phyloP scores from a whole-genome alignment of 2,329 filamentous ascomycete species.

The Knufia fluminis region DNA sequence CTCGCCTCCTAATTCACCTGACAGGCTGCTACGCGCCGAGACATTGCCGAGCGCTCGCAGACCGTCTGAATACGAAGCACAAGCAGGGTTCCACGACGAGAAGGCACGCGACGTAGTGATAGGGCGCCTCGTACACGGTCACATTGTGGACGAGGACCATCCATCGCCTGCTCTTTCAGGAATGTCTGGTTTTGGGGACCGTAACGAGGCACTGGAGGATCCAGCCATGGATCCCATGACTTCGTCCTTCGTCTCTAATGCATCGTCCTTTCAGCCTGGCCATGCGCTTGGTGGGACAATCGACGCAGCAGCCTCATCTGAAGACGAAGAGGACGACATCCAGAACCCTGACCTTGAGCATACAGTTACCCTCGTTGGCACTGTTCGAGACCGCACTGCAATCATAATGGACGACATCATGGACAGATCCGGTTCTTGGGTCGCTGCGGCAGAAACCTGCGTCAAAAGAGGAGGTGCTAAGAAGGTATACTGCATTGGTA shows the following conservation, averaged over 20 bases:
- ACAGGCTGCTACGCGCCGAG: slow-evolving; percentile 28
- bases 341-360: slow-evolving; percentile 74
- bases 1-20: slow-evolving; percentile 24
- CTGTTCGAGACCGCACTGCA: slow-evolving; percentile 78
- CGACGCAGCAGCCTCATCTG: slow-evolving; percentile 72
- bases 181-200: slow-evolving; percentile 42
- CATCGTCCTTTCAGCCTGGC: slow-evolving; percentile 61
- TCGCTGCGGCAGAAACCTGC: slow-evolving; percentile 81
- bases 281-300: slow-evolving; percentile 73
- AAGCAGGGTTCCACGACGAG: slow-evolving; percentile 61
- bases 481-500: slow-evolving; percentile 95
- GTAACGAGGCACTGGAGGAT: slow-evolving; percentile 40
- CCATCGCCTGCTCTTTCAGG: slow-evolving; percentile 63
- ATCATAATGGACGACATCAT: slow-evolving; percentile 99
- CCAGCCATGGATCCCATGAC: slow-evolving; percentile 76
- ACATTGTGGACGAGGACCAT: slow-evolving; percentile 90
- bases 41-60: slow-evolving; percentile 32
- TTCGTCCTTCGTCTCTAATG: slow-evolving; percentile 68
- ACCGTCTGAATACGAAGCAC: slow-evolving; percentile 35
- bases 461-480: slow-evolving; percentile 86
- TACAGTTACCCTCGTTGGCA: slow-evolving; percentile 94
- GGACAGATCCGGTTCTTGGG: slow-evolving; percentile 93
- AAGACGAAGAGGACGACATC: slow-evolving; percentile 88
- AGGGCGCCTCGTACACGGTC: slow-evolving; percentile 81
- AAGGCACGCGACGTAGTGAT: slow-evolving; percentile 84